Percentiles rank a stretch among this genome's conserved stretches.
Conservation (phyloP, 108 stramenopile genomes). For the Skeletonema tropicum region DNA sequence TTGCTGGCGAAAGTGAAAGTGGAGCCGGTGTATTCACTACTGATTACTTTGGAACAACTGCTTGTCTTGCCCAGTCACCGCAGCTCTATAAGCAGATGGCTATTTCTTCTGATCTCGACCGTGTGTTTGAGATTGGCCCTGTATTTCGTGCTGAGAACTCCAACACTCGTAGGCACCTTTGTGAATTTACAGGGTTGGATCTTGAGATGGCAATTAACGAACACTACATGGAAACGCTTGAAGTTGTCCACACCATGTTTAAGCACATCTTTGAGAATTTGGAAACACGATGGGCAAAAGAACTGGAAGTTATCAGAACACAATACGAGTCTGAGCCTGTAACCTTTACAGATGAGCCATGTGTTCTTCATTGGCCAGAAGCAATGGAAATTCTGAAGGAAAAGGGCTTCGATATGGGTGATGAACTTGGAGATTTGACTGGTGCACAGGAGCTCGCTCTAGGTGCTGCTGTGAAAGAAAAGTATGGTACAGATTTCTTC, state of each 20-base stretch:
- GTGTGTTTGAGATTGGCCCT: constrained; percentile 96
- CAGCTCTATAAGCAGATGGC: constrained; percentile 99
- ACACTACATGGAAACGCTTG: constrained; percentile 95
- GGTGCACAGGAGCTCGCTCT: constrained; percentile 93
- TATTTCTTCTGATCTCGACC: constrained; percentile 89
- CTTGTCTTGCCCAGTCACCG: constrained; percentile 97
- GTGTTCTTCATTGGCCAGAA: constrained; percentile 96
- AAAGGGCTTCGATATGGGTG: constrained; percentile 84
- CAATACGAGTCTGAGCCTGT: constrained; percentile 94
- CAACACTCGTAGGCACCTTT: constrained; percentile 92
- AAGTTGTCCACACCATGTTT: constrained; percentile 92
- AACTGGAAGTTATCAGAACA: constrained; percentile 85
- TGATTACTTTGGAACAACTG: constrained; percentile 94
- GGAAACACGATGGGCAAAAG: constrained; percentile 80
- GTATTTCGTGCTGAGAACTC: constrained; percentile 98
- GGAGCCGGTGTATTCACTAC: constrained; percentile 97
- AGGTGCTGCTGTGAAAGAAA: constrained; percentile 90
- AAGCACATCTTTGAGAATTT: constrained; percentile 94
- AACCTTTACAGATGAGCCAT: constrained; percentile 92
- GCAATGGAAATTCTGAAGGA: constrained; percentile 88
- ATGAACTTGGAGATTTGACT: constrained; percentile 88
- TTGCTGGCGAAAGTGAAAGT: constrained; percentile 95
- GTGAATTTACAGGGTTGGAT: constrained; percentile 97
- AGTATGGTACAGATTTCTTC: constrained; percentile 96
- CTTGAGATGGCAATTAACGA: constrained; percentile 96